Percentiles rank a stretch among this genome's conserved stretches.
Conservation (phyloP, 2,329 filamentous ascomycete genomes). For the Hymenotorrendiella dingleyae region DNA sequence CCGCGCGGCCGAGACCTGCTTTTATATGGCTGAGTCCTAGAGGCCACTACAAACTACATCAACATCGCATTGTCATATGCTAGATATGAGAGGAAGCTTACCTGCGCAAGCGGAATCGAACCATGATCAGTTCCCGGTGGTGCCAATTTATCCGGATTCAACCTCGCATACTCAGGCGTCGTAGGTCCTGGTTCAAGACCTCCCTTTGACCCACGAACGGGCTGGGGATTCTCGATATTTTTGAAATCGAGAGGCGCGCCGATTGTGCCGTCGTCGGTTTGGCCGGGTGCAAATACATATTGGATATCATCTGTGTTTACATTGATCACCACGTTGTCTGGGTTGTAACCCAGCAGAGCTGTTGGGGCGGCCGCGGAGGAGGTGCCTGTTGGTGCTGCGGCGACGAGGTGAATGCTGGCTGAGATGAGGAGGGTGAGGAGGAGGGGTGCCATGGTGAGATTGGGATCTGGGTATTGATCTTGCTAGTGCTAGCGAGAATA, state of each 20-base stretch:
- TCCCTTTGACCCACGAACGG: conserved; percentile 46
- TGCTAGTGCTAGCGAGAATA: too few species aligned
- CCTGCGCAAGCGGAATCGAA: conserved; percentile 60
- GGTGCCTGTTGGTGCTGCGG: conserved; percentile 21
- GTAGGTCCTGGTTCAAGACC: conserved; percentile 54
- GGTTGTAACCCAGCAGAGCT: conserved; percentile 35
- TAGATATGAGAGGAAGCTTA: neutral
- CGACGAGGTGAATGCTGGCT: neutral
- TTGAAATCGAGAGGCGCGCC: conserved; percentile 51
- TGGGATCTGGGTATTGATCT: too few species aligned
- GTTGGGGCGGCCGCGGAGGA: conserved; percentile 12
- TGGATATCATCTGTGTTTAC: conserved; percentile 31
- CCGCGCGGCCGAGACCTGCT: conserved; percentile 59
- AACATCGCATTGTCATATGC: neutral
- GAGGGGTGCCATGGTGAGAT: conserved; percentile 2
- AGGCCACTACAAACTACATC: conserved; percentile 46
- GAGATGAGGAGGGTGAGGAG: neutral
- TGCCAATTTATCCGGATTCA: conserved; percentile 66
- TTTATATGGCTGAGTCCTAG: conserved; percentile 19
- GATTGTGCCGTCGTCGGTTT: conserved; percentile 43
- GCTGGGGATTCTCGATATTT: conserved; percentile 45
- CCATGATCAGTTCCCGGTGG: conserved; percentile 70
- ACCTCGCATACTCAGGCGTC: conserved; percentile 60
- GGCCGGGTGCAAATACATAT: conserved; percentile 42
- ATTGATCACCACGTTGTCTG: conserved; percentile 31